Evolutionary conservation across 495 filamentous ascomycete genomes (phyloP).

Genomic region (Neurospora hispaniola): DNA sequence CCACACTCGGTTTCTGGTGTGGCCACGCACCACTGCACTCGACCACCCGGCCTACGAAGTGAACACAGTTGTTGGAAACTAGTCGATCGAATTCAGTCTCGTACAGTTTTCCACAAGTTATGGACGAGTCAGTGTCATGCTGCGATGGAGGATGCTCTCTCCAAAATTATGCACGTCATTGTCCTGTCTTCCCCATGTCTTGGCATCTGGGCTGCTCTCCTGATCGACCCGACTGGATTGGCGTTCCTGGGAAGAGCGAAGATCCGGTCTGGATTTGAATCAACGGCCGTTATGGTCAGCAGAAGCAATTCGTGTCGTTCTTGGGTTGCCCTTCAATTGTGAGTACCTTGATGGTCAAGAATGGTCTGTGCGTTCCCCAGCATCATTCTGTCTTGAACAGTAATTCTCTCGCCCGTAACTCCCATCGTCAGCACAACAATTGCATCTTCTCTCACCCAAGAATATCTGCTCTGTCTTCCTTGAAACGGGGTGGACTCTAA

Average conservation of each 20-base stretch:
- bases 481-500: too few species aligned
- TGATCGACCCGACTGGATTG: background rate
- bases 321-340: background rate
- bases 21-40: background rate
- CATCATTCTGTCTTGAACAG: too few species aligned
- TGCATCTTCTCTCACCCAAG: too few species aligned
- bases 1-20: too few species aligned
- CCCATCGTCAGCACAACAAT: too few species aligned
- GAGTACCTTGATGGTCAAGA: background rate
- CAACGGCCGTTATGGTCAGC: background rate
- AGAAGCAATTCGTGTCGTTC: background rate
- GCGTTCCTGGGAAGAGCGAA: background rate
- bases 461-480: background rate
- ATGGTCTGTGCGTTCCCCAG: background rate
- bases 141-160: background rate
- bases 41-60: background rate
- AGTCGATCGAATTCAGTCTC: background rate
- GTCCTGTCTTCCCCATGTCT: background rate
- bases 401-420: too few species aligned
- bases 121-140: background rate
- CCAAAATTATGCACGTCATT: background rate
- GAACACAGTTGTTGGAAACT: too few species aligned
- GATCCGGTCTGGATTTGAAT: background rate
- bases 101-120: background rate
- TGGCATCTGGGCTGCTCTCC: background rate